phyloP scores from a whole-genome alignment of 805 yeast species.

The Kodamaea leandrae region DNA sequence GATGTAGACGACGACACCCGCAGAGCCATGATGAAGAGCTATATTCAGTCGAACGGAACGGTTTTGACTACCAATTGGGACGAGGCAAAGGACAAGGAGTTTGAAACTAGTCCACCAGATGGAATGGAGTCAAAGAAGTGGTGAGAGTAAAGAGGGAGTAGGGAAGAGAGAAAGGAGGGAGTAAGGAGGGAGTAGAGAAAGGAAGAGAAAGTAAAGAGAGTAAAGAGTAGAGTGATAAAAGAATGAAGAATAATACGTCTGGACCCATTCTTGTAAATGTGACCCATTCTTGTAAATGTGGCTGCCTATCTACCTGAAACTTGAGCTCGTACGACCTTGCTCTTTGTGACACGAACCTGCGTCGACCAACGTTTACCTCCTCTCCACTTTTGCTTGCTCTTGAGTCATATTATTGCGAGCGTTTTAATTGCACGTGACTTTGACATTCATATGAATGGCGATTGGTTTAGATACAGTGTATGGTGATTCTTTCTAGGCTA shows the following conservation, averaged over 20 bases:
- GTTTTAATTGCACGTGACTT: background rate
- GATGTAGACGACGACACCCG: constrained; percentile 83
- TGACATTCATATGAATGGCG: background rate
- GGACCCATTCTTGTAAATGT: too few relatives aligned
- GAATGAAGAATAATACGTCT: too few relatives aligned
- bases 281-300: too few relatives aligned
- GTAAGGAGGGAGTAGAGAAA: background rate
- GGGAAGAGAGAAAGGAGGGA: background rate
- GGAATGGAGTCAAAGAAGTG: constrained; percentile 64
- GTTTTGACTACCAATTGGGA: constrained; percentile 91
- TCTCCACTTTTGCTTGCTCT: too few relatives aligned
- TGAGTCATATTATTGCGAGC: too few relatives aligned
- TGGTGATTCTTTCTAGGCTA: background rate
- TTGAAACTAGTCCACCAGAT: constrained; percentile 71
- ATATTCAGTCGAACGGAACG: constrained; percentile 90
- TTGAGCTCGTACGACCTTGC: too few relatives aligned
- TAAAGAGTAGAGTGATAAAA: too few relatives aligned
- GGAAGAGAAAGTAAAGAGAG: too few relatives aligned
- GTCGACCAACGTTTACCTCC: too few relatives aligned
- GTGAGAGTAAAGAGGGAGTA: constrained; percentile 15
- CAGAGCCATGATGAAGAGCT: constrained; percentile 97
- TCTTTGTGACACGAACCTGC: too few relatives aligned
- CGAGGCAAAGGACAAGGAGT: constrained; percentile 66
- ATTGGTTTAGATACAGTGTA: background rate
- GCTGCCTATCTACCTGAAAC: too few relatives aligned